These are phyloP conservation scores for Moesziomyces aphidis DNA, from an alignment of 1,284 basidiomycete species.

Conservation along the genomic window DNA sequence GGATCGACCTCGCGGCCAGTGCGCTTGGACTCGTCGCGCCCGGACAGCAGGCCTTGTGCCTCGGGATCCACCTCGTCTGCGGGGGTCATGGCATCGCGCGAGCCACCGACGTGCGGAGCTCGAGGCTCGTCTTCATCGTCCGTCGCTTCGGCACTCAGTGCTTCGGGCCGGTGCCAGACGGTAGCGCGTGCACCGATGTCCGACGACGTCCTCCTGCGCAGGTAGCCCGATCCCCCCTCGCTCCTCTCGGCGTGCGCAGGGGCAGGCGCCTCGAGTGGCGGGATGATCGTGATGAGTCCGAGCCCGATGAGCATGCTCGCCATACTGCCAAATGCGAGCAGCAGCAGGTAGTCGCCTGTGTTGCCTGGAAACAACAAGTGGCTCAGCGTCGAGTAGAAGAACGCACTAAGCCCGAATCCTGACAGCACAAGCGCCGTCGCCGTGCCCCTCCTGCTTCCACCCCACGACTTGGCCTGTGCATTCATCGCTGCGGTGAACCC, in stretches of 20 bases:
- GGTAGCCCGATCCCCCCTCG: not conserved
- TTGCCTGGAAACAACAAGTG: slow-evolving; percentile 78
- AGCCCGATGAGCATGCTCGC: slow-evolving; percentile 78
- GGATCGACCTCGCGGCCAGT: slow-evolving; percentile 4
- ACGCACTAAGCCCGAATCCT: slow-evolving; percentile 85
- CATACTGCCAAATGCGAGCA: slow-evolving; percentile 79
- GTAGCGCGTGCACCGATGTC: slow-evolving; percentile 55
- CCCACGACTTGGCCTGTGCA: slow-evolving; percentile 65
- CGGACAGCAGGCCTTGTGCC: slow-evolving; percentile 24
- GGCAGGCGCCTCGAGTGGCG: slow-evolving; percentile 61
- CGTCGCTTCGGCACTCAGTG: slow-evolving; percentile 20
- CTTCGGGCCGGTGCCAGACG: slow-evolving; percentile 40
- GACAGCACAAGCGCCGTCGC: slow-evolving; percentile 80
- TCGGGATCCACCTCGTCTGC: slow-evolving; percentile 21
- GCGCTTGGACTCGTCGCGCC: slow-evolving; percentile 30
- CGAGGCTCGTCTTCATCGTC: slow-evolving; percentile 29
- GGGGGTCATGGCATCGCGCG: not conserved
- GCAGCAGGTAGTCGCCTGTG: slow-evolving; percentile 76
- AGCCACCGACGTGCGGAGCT: not conserved
- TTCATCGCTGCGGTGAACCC: slow-evolving; percentile 67
- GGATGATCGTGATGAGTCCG: slow-evolving; percentile 75
- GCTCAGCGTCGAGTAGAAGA: slow-evolving; percentile 79
- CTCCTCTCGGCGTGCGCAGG: not conserved
- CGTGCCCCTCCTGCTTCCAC: slow-evolving; percentile 72
- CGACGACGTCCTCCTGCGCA: slow-evolving; percentile 44